Evolutionary conservation across 768 basidiomycete genomes (phyloP).

Genomic region (Lenzites betulinus): DNA sequence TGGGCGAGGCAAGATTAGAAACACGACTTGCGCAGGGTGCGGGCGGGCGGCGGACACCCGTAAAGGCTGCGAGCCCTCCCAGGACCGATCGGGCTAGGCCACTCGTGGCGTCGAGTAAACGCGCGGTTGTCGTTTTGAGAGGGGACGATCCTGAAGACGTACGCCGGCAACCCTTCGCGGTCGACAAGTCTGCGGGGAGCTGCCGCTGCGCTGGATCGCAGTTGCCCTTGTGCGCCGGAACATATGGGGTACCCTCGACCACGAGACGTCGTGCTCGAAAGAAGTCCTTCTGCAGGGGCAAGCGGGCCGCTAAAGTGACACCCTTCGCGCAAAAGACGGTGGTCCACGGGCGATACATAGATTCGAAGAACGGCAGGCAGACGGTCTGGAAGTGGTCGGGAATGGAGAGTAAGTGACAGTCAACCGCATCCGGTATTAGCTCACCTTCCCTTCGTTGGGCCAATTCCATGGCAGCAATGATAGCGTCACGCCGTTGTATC

Average conservation of each 20-base stretch:
- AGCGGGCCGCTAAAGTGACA: slow-evolving; percentile 6
- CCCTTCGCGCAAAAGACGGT: neutral
- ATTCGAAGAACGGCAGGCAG: neutral
- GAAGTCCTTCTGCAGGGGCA: neutral
- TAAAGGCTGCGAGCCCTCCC: slow-evolving; percentile 12
- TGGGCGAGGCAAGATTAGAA: slow-evolving; percentile 4
- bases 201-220: neutral
- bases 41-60: neutral
- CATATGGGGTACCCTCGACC: neutral
- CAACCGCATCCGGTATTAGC: neutral
- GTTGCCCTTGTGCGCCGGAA: neutral
- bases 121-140: slow-evolving; percentile 12
- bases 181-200: neutral
- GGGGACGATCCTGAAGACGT: slow-evolving; percentile 12
- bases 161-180: neutral
- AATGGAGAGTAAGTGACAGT: neutral
- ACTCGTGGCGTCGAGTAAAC: slow-evolving; percentile 11
- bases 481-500: neutral
- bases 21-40: neutral
- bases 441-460: slow-evolving; percentile 5
- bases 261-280: neutral
- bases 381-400: slow-evolving; percentile 4
- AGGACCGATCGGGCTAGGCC: slow-evolving; percentile 10
- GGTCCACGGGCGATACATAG: neutral
- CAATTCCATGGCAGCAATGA: slow-evolving; percentile 3